phyloP scores from a whole-genome alignment of 1,139 yeast species.

The Zygoascus meyerae region DNA sequence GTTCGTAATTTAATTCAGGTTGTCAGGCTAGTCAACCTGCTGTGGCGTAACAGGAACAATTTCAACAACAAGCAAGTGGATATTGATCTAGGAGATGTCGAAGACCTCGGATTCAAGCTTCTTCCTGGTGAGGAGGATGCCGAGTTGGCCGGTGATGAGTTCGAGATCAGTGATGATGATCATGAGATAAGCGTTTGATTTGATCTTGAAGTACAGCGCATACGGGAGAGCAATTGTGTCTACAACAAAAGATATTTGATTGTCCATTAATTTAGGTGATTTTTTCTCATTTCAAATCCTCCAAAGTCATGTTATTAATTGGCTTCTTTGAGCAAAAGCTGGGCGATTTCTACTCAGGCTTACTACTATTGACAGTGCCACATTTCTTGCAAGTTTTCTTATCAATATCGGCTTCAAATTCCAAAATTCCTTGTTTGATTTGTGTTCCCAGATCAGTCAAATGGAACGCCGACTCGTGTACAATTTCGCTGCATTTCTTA shows the following conservation, averaged over 20 bases:
- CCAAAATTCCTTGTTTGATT: slow-evolving; percentile 73
- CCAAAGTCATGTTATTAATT: too few relatives aligned
- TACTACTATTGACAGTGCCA: slow-evolving; percentile 44
- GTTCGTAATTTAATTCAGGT: slow-evolving; percentile 18
- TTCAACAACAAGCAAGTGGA: slow-evolving; percentile 16
- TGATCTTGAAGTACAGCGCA: too few relatives aligned
- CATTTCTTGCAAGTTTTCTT: slow-evolving; percentile 72
- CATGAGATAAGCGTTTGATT: not conserved
- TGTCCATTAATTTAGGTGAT: too few relatives aligned
- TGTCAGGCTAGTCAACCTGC: slow-evolving; percentile 14
- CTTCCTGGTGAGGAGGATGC: slow-evolving; percentile 17
- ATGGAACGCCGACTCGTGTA: slow-evolving; percentile 66
- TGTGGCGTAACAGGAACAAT: slow-evolving; percentile 18
- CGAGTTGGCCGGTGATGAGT: not conserved
- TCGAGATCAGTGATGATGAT: slow-evolving; percentile 14
- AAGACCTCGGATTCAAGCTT: slow-evolving; percentile 18
- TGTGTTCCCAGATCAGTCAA: slow-evolving; percentile 85
- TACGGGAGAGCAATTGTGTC: too few relatives aligned
- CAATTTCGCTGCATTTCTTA: slow-evolving; percentile 53
- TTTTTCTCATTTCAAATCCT: too few relatives aligned
- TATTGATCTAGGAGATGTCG: slow-evolving; percentile 18
- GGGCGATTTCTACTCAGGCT: too few relatives aligned
- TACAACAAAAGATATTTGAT: too few relatives aligned
- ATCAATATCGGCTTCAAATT: slow-evolving; percentile 56
- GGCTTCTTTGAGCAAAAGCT: too few relatives aligned